Percentiles rank a stretch among this genome's conserved stretches.
Conservation (phyloP, 805 yeast genomes). For the Zygoascus bituminiphila region DNA sequence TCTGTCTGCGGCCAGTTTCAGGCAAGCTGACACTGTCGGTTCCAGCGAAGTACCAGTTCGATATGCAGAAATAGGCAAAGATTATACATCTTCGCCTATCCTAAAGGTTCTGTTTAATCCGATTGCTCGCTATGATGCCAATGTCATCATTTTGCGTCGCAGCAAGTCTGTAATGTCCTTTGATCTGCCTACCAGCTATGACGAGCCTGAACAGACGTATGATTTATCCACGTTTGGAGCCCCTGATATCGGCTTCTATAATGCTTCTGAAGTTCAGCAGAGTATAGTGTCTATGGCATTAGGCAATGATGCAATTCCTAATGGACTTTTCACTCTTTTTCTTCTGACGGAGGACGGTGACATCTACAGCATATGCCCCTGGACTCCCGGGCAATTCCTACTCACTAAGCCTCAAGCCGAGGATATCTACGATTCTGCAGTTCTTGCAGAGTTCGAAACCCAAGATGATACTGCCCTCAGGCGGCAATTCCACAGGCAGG, state of each 20-base stretch:
- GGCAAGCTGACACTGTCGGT: conserved; percentile 7
- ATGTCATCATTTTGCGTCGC: conserved; percentile 35
- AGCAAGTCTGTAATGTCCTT: conserved; percentile 30
- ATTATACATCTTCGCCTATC: conserved; percentile 26
- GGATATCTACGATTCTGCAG: conserved; percentile 30
- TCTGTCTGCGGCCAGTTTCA: conserved; percentile 22
- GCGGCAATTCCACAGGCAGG: conserved; percentile 6
- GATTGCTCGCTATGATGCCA: conserved; percentile 36
- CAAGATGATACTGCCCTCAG: not conserved
- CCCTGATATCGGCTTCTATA: not conserved
- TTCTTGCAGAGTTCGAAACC: conserved; percentile 19
- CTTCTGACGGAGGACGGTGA: conserved; percentile 50
- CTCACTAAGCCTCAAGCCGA: conserved; percentile 30
- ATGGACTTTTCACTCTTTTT: conserved; percentile 46
- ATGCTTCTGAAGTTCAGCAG: conserved; percentile 3
- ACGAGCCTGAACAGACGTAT: conserved; percentile 19
- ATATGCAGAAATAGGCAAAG: conserved; percentile 25
- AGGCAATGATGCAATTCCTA: conserved; percentile 32
- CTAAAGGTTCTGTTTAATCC: conserved; percentile 39
- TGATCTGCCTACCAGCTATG: conserved; percentile 29
- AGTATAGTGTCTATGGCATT: conserved; percentile 36
- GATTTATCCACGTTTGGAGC: not conserved
- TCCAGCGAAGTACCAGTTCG: conserved; percentile 9
- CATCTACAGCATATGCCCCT: conserved; percentile 55
- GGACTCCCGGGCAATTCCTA: conserved; percentile 41